Base-by-base conservation (phyloP, 2,329 filamentous ascomycete genomes). In the Chaetomium olivaceum region DNA sequence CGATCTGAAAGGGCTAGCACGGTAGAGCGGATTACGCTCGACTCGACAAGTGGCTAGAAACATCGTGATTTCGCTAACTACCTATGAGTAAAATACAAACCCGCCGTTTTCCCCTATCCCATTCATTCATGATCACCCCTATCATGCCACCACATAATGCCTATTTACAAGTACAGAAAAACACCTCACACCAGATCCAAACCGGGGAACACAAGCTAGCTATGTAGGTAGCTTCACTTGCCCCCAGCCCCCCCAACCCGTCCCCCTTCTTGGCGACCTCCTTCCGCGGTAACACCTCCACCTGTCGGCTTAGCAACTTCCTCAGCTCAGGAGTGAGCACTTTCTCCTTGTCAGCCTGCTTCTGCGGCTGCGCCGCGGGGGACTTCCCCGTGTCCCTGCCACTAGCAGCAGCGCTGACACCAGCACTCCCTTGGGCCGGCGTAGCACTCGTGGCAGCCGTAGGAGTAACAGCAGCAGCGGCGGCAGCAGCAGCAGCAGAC, bases 271-370 rank as follows among this genome's bases (percentile, higher is more conserved):
- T 69, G 0, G 67, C 73, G 1, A 73, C 71, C 54, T 75, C 74
- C 63, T 72, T 73, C 50, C 70, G 69, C 27, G 79, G 77, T 25
- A 83, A 74, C 9, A 83, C 73, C 60, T 81, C 80, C 8, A 84
- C 78, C 58, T 80, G 78, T 52, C 79, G 77, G 69, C 80, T 86
- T 50, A 88, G 73, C 50, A 88, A 72, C 66, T 80, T 81, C 58
- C 85, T 79, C 68, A 88, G 74, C 73, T 87, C 85, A 0, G 85
- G 84, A 2, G 83, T 86, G 59, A 87, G 86, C 16, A 85, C 77
- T 73, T 80, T 84, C 51, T 78, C 74, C 62, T 76, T 71, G 39
- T 77, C 50, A 33, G 39, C 43, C 73, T 46, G 66, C 33, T 16
- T 63, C 23, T 58, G 27, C 51, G 62, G 56, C 29, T 55, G 58